Conservation (phyloP, 2,329 filamentous ascomycete species). For the Cladosporium sp. region DNA sequence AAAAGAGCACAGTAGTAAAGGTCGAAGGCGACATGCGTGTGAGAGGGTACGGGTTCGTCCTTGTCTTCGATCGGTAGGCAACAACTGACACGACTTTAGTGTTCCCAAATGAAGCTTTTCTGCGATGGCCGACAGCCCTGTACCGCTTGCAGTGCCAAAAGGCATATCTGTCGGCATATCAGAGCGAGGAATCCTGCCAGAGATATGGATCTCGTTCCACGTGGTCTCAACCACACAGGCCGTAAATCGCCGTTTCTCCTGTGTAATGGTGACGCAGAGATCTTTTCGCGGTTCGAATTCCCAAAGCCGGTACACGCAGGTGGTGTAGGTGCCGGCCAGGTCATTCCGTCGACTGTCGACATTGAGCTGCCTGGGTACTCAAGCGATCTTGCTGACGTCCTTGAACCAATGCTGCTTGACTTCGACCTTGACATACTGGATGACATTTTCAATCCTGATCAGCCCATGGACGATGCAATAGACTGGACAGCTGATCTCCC, state of each 20-base stretch:
- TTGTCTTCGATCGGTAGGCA: neutral
- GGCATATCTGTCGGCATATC: neutral
- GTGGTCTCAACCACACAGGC: no score
- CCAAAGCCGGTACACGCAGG: neutral
- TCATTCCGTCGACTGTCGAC: neutral
- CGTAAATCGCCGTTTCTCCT: neutral
- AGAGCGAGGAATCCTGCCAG: neutral
- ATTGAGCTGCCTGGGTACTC: neutral
- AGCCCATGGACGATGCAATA: neutral
- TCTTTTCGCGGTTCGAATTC: neutral
- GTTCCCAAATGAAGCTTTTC: neutral
- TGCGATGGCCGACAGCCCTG: neutral
- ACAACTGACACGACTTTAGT: neutral
- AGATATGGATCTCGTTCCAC: neutral
- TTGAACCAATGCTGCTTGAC: neutral
- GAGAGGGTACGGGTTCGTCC: neutral
- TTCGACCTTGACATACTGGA: neutral
- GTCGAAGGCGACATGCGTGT: conserved; percentile 1
- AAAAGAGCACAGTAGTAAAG: neutral
- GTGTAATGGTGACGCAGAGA: neutral
- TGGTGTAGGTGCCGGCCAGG: neutral
- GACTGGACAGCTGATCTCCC: neutral
- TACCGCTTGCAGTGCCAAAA: neutral
- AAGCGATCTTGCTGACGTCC: neutral
- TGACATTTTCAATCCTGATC: neutral